Conservation (phyloP, 176 grass and related monocot species). For the Oryza glaberrima region DNA sequence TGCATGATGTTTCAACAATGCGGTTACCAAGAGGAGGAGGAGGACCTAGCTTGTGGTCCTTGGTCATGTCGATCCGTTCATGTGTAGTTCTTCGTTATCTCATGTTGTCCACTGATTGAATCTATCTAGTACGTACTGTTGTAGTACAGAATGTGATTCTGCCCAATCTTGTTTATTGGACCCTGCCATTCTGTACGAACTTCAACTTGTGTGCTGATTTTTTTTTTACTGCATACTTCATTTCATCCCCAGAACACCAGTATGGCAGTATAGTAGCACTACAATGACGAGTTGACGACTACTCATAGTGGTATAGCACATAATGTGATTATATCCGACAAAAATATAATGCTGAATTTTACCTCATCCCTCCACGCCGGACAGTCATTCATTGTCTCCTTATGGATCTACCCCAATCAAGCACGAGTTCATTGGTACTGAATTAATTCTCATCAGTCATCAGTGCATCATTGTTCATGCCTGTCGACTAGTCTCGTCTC, state of each 20-base stretch:
- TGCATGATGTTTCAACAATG: background rate
- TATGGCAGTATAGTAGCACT: too few species aligned
- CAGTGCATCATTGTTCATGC: too few species aligned
- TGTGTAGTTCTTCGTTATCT: background rate
- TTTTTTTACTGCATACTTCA: background rate
- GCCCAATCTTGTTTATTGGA: background rate
- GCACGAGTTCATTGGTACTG: background rate
- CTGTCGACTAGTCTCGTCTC: too few species aligned
- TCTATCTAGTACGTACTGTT: slow-evolving; percentile 4
- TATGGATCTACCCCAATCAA: background rate
- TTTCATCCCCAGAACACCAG: background rate
- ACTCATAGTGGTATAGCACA: too few species aligned
- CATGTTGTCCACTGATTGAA: background rate
- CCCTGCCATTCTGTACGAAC: background rate
- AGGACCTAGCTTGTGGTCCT: background rate
- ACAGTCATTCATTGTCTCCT: background rate
- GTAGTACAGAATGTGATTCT: background rate
- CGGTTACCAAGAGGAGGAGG: background rate
- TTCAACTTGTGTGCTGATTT: background rate
- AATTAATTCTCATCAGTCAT: background rate
- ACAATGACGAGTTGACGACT: too few species aligned
- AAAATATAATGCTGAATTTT: background rate
- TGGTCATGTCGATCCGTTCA: background rate
- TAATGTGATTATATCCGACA: background rate
- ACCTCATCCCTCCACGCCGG: background rate